phyloP scores from a whole-genome alignment of 164 flowering plant genomes.

The Vitis labrusca region DNA sequence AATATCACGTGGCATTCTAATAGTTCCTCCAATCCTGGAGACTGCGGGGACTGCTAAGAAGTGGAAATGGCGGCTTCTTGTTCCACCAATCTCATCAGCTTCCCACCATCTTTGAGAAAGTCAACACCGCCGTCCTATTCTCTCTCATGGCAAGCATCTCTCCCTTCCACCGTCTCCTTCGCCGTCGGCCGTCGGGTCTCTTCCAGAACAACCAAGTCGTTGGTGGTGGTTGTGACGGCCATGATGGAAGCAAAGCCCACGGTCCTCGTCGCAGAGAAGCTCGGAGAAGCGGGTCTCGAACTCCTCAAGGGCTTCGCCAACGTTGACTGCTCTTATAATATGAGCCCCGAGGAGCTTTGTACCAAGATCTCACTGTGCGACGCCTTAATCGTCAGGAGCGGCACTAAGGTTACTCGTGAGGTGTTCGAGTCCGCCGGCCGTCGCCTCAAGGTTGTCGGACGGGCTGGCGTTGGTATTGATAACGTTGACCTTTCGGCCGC shows the following conservation, averaged over 20 bases:
- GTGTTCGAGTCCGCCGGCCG: conserved; percentile 42
- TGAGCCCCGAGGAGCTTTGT: conserved; percentile 37
- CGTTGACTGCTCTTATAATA: conserved; percentile 38
- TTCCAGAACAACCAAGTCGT: neutral
- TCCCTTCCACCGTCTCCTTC: conserved; percentile 9
- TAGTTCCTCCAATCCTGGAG: no score
- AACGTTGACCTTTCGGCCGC: conserved; percentile 57
- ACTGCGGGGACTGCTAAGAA: no score
- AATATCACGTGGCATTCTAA: no score
- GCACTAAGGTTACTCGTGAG: conserved; percentile 39
- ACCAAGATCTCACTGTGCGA: conserved; percentile 44
- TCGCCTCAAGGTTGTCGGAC: conserved; percentile 45
- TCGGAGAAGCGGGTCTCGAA: conserved; percentile 35
- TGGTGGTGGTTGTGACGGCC: conserved; percentile 16
- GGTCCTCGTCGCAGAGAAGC: conserved; percentile 42
- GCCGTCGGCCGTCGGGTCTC: neutral
- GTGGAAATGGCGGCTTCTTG: conserved; percentile 10
- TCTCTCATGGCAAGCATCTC: conserved; percentile 18
- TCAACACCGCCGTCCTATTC: conserved; percentile 2
- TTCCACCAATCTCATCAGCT: neutral
- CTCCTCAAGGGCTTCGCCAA: conserved; percentile 33
- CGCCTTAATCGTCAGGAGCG: conserved; percentile 47
- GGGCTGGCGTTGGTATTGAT: conserved; percentile 50
- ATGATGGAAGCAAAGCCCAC: conserved; percentile 34
- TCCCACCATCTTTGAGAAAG: neutral